Percentiles rank a stretch among this genome's conserved stretches.
These are phyloP conservation scores for Metschnikowia gruessii DNA, from an alignment of 805 yeast species.

Conservation along the genomic window DNA sequence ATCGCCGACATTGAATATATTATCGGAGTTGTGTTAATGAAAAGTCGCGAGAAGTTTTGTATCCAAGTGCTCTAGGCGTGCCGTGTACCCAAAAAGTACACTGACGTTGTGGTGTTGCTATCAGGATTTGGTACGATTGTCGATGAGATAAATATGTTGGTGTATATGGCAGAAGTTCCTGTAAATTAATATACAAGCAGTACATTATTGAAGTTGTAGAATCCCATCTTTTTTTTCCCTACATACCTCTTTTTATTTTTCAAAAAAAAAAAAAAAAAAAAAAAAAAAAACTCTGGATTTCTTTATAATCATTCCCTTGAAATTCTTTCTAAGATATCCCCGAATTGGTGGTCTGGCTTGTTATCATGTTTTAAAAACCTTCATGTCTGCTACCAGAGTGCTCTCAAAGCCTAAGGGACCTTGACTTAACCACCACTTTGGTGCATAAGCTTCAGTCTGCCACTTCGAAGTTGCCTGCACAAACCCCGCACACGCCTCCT, in stretches of 20 bases:
- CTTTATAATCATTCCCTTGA: no score
- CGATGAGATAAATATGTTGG: slow-evolving; percentile 14
- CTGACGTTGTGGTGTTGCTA: slow-evolving; percentile 61
- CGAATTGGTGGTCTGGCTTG: no score
- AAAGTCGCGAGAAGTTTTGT: slow-evolving; percentile 14
- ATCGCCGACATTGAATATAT: slow-evolving; percentile 2
- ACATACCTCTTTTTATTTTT: no score
- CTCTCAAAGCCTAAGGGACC: no score
- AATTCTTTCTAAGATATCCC: no score
- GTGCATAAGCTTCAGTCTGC: neutral
- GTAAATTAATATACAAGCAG: slow-evolving; percentile 9
- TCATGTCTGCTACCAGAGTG: no score
- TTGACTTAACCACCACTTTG: no score
- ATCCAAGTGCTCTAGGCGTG: slow-evolving; percentile 59
- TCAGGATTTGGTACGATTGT: slow-evolving; percentile 45
- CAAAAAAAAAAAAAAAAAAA: no score
- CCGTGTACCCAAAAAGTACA: slow-evolving; percentile 46
- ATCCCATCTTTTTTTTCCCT: neutral
- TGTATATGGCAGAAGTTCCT: slow-evolving; percentile 11
- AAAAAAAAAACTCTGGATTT: no score
- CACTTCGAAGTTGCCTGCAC: neutral
- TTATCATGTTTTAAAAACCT: no score
- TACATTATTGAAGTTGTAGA: slow-evolving; percentile 5
- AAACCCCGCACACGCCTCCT: slow-evolving; percentile 5
- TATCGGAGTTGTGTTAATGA: slow-evolving; percentile 19